Base-by-base conservation (phyloP, 345 rosid genomes). In the Rhodamnia rubescens region DNA sequence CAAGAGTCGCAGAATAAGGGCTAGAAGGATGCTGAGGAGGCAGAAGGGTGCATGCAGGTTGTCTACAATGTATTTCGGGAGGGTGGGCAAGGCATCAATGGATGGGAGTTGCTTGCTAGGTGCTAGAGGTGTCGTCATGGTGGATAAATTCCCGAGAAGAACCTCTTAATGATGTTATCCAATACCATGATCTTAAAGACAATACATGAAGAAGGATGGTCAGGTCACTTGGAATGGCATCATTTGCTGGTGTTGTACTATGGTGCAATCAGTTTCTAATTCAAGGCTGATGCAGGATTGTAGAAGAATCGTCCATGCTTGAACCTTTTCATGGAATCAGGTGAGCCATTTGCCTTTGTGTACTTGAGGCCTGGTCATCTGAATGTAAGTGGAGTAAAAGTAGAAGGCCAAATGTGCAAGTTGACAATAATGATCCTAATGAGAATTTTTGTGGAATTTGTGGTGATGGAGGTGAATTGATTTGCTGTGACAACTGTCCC, bases 391-490 rank as follows among this genome's bases (percentile, higher is more conserved):
- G 88, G 82, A 90, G 97, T 84, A 95, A 94, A 90, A 92, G 83
- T 56, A 87, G 89, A 88, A 89, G 42, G 61, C 87, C 81, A 85
- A 85, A 90, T 27, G 92, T 90, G 85, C 92, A 90, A 89, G 85
- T 83, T 83, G 92, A 89, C 85, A 94, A 93, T 21, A 91, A 93
- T 88, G 99, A 96, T 90, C 92, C 86, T 87, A 96, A 96, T 89
- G 99, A 96, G 85, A 98, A 96, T 91, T 95, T 97, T 81, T 96
- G 99, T 91, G 99, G 98, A 85, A 84, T 94, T 29, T 96, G 98
- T 88, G 99, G 98, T 88, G 95, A 94, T 86, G 98, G 92, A 29
- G 99, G 99, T 49, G 98, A 94, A 89, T 88, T 96, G 91, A 91
- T 96, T 88, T 96, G 99, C 89, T 96, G 99, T 85, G 99, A 96